phyloP scores from a whole-genome alignment of 2,329 filamentous ascomycete genomes.

The Botrytis byssoidea region DNA sequence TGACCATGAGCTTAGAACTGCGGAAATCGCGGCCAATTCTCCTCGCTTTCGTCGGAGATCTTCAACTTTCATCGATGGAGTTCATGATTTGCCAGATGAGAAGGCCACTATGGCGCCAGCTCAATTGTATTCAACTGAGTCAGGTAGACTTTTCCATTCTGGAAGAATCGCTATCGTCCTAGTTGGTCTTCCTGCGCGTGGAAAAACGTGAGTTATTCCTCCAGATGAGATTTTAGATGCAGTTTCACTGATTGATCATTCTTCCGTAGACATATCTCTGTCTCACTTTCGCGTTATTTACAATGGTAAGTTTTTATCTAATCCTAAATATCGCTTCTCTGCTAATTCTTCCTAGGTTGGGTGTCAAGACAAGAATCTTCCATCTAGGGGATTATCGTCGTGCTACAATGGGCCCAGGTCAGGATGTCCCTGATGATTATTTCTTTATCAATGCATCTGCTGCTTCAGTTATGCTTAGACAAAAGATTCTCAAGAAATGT shows the following conservation, averaged over 20 bases:
- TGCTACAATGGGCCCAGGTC: conserved; percentile 79
- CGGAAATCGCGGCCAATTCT: conserved; percentile 87
- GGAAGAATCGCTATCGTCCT: conserved; percentile 97
- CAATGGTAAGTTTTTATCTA: conserved; percentile 62
- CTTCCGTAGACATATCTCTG: conserved; percentile 75
- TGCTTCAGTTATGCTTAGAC: conserved; percentile 85
- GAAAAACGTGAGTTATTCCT: conserved; percentile 72
- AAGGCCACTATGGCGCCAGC: conserved; percentile 74
- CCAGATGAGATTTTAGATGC: not conserved
- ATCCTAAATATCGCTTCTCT: not conserved
- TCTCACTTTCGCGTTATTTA: conserved; percentile 90
- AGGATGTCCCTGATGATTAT: conserved; percentile 91
- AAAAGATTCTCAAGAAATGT: conserved; percentile 97
- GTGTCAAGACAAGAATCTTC: conserved; percentile 97
- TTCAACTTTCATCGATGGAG: conserved; percentile 94
- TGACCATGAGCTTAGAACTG: conserved; percentile 50
- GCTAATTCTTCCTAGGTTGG: conserved; percentile 59
- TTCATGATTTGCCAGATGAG: conserved; percentile 87
- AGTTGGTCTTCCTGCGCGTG: conserved; percentile 89
- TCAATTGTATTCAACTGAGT: conserved; percentile 97
- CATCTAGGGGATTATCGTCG: conserved; percentile 95
- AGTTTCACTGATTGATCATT: not conserved
- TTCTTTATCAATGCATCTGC: conserved; percentile 96
- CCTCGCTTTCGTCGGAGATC: conserved; percentile 88
- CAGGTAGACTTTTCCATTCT: conserved; percentile 92